Percentiles rank a stretch among this genome's conserved stretches.
Conservation (phyloP, 345 rosid species). For the Eucalyptus sp. region DNA sequence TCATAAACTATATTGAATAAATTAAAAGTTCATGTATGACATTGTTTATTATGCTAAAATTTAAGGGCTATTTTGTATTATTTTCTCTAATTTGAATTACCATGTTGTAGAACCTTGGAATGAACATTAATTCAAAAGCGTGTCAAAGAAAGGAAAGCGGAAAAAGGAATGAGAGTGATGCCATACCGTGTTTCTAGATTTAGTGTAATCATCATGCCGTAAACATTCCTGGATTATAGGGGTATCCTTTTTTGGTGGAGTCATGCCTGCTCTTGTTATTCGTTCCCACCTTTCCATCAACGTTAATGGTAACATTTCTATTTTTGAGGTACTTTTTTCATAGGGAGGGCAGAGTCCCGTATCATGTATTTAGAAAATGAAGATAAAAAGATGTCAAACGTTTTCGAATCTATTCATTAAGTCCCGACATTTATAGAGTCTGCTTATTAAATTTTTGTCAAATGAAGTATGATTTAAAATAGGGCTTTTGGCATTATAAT, state of each 20-base stretch:
- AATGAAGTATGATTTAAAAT: not conserved
- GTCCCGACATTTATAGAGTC: not conserved
- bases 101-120: not conserved
- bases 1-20: fast-evolving
- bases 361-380: not conserved
- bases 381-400: not conserved
- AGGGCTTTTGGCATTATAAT: not conserved
- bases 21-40: not conserved
- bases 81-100: not conserved
- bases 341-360: not conserved
- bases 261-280: not conserved
- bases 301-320: not conserved
- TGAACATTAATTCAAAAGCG: not conserved
- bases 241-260: not conserved
- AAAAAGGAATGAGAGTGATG: not conserved
- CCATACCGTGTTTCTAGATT: not conserved
- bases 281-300: not conserved
- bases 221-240: not conserved
- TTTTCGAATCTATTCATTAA: not conserved
- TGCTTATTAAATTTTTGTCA: not conserved
- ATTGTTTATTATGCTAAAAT: not conserved
- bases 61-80: not conserved
- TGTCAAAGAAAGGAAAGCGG: not conserved
- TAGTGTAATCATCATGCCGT: not conserved
- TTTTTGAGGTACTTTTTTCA: not conserved